Conservation (phyloP, 2,329 filamentous ascomycete genomes). For the Claviceps africana region DNA sequence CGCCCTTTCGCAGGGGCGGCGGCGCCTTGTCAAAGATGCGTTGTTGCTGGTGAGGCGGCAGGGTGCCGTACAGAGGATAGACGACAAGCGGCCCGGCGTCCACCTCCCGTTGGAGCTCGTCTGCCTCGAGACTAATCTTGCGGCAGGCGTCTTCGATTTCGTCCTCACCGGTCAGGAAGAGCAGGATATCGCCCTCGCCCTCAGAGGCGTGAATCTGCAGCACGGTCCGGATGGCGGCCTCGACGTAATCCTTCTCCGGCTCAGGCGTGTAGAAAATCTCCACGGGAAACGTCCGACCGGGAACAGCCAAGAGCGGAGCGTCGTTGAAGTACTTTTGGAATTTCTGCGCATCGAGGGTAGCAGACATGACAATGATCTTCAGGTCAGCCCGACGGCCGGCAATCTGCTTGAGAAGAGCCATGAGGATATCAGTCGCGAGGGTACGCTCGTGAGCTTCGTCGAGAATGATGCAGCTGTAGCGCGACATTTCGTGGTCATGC, state of each 20-base stretch:
- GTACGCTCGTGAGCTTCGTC: conserved; percentile 98
- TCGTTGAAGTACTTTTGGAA: conserved; percentile 96
- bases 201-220: conserved; percentile 93
- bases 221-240: conserved; percentile 86
- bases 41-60: conserved; percentile 88
- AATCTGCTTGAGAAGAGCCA: conserved; percentile 90
- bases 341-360: conserved; percentile 92
- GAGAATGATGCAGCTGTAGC: conserved; percentile 95
- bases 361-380: conserved; percentile 98
- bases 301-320: conserved; percentile 83
- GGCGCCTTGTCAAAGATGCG: conserved; percentile 89
- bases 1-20: conserved; percentile 54
- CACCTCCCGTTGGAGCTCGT: conserved; percentile 83
- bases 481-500: conserved; percentile 80
- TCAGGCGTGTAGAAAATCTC: conserved; percentile 98
- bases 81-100: conserved; percentile 81
- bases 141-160: conserved; percentile 94
- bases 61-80: conserved; percentile 85
- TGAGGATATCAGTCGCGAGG: conserved; percentile 90
- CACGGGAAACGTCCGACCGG: conserved; percentile 87
- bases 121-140: conserved; percentile 79
- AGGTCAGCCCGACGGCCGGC: conserved; percentile 69
- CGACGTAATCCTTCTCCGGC: conserved; percentile 90
- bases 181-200: conserved; percentile 76
- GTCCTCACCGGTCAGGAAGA: conserved; percentile 95